Conservation (phyloP, 306 rosid species). For the Parietaria judaica region DNA sequence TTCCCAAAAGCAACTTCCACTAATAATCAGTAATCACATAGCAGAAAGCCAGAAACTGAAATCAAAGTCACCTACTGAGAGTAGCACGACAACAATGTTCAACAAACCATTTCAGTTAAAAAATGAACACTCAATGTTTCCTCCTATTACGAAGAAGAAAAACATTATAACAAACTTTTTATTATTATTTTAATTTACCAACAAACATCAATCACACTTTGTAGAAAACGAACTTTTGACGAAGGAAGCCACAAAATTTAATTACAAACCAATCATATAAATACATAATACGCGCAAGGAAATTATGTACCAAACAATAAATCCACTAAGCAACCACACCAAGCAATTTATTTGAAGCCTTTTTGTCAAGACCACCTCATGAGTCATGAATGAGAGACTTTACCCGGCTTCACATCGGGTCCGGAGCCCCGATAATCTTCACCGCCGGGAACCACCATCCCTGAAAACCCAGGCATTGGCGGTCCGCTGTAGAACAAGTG, state of each 20-base stretch:
- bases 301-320: background rate
- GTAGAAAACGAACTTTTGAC: background rate
- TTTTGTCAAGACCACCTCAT: background rate
- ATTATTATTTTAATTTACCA: background rate
- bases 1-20: no score
- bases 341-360: background rate
- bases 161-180: background rate
- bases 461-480: constrained; percentile 21
- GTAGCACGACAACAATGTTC: no score
- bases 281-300: background rate
- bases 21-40: no score
- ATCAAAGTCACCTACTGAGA: no score
- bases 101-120: no score
- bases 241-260: background rate
- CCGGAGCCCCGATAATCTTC: constrained; percentile 48
- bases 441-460: constrained; percentile 33
- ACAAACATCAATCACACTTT: background rate
- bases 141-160: background rate
- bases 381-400: constrained; percentile 26
- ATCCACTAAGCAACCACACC: constrained; percentile 12
- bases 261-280: constrained; percentile 2
- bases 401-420: constrained; percentile 32
- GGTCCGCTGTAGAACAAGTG: constrained; percentile 32
- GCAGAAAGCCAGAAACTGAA: no score
- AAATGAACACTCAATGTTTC: background rate